Evolutionary conservation across 1,139 yeast genomes (phyloP).

Genomic region (Saccharomycopsis crataegensis): DNA sequence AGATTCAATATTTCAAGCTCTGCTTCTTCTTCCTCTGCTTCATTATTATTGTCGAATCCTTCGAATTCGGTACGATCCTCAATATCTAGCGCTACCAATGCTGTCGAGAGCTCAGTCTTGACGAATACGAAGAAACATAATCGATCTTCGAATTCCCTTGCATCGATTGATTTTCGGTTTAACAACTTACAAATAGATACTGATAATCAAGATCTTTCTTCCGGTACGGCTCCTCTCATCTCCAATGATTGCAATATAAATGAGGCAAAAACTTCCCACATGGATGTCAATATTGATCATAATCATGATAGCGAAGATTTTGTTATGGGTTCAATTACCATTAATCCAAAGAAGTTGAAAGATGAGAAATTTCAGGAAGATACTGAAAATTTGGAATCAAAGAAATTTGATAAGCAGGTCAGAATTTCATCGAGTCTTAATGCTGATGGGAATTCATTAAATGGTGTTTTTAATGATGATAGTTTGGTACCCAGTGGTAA

Average conservation of each 20-base stretch:
- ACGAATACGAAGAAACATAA: not conserved
- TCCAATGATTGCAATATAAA: not conserved
- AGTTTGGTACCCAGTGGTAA: not conserved
- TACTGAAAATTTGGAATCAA: too few relatives aligned
- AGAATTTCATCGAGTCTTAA: too few relatives aligned
- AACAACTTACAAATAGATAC: constrained; percentile 1
- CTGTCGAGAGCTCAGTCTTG: not conserved
- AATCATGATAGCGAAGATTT: too few relatives aligned
- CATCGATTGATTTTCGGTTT: constrained; percentile 11
- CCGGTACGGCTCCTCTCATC: not conserved
- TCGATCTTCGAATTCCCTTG: constrained; percentile 7
- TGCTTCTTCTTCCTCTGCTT: constrained; percentile 2
- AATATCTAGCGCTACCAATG: not conserved
- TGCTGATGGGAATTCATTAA: too few relatives aligned
- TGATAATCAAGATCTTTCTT: not conserved
- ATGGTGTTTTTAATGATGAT: too few relatives aligned
- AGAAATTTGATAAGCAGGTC: too few relatives aligned
- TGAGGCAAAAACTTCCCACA: too few relatives aligned
- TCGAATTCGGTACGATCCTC: constrained; percentile 1
- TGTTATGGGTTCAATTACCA: not conserved
- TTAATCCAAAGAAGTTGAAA: constrained; percentile 9
- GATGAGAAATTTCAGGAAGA: constrained; percentile 3
- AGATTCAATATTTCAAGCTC: not conserved
- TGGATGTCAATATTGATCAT: too few relatives aligned
- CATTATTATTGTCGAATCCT: not conserved